phyloP scores from a whole-genome alignment of 2,329 filamentous ascomycete species.

The Aureobasidium uvarum region DNA sequence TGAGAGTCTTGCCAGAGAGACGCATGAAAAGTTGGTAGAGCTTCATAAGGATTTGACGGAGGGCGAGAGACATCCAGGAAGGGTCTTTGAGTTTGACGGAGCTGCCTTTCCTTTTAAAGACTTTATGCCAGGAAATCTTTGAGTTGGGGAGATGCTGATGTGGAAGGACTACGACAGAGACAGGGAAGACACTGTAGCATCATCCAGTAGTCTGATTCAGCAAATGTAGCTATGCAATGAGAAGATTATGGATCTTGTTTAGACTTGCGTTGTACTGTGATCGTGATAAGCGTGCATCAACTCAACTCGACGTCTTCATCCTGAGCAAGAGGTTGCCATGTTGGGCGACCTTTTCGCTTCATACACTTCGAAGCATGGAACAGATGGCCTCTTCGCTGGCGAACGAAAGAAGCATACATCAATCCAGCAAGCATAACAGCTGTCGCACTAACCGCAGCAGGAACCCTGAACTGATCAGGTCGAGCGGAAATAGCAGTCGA shows the following conservation, averaged over 20 bases:
- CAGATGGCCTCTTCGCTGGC: conserved; percentile 59
- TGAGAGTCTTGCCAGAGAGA: neutral
- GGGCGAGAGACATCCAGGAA: neutral
- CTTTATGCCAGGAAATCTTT: conserved; percentile 7
- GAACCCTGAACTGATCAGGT: conserved; percentile 64
- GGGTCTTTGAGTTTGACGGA: conserved; percentile 12
- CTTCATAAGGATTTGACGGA: conserved; percentile 3
- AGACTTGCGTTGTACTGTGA: neutral
- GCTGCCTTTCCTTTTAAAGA: neutral
- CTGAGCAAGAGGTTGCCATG: conserved; percentile 6
- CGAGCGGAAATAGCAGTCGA: conserved; percentile 63
- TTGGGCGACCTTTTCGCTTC: conserved; percentile 14
- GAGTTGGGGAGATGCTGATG: neutral
- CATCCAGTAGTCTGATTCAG: neutral
- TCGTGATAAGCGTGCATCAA: neutral
- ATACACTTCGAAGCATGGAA: conserved; percentile 48
- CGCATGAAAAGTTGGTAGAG: neutral
- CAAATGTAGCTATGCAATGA: neutral
- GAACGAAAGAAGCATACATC: conserved; percentile 58
- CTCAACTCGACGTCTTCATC: conserved; percentile 8
- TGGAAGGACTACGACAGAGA: neutral
- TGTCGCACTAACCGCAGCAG: conserved; percentile 57
- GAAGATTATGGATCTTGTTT: neutral
- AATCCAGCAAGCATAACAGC: conserved; percentile 53
- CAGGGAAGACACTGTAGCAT: neutral